Evolutionary conservation across 2,329 filamentous ascomycete species (phyloP), one percentile per base, ranked within the genome.

Genomic region (Hypoxylon sp.): DNA sequence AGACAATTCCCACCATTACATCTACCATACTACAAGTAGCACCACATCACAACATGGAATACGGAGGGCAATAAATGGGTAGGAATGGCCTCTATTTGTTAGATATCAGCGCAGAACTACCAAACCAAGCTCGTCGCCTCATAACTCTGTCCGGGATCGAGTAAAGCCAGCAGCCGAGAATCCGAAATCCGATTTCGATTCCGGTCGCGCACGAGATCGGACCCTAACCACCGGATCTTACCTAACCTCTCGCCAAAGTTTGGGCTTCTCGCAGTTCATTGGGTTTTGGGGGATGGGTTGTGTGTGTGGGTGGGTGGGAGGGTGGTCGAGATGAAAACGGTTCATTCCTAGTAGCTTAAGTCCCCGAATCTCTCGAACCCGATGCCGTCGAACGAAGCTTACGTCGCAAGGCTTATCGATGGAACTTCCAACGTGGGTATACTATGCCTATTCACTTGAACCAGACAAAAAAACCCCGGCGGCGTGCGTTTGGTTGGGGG

Each of bases 371-470:
- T 51, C 63, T 57, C 46, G 55, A 67, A 31, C 59, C 53, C 46
- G 59, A 57, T 52, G 33, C 63, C 61, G 57, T 44, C 14, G 26
- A 24, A 65, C 59, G 48, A 56, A 67, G 53, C 65, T 42, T 5
- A 19, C 13, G 14, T 26, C 11, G 42, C 42, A 37, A 54, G 39
- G 44, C 54, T 53, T 48, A 48, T 33, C 33, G 33, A 33, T 46
- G 31, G 44, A 61, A 63, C 60, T 66, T 65, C 61, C 57, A 61
- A 60, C 42, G 29, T 58, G 57, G 53, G 24, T 46, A 55, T 63
- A 56, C 54, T 54, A 65, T 67, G 68, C 70, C 65, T 70, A 67
- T 77, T 77, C 76, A 78, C 75, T 78, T 78, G 75, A 78, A 78
- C 66, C 59, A 70, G 71, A 71, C 59, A 68, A 67, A 67, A 65